phyloP scores from a whole-genome alignment of 176 grass and related monocot species.

The Phoenix roebelenii region DNA sequence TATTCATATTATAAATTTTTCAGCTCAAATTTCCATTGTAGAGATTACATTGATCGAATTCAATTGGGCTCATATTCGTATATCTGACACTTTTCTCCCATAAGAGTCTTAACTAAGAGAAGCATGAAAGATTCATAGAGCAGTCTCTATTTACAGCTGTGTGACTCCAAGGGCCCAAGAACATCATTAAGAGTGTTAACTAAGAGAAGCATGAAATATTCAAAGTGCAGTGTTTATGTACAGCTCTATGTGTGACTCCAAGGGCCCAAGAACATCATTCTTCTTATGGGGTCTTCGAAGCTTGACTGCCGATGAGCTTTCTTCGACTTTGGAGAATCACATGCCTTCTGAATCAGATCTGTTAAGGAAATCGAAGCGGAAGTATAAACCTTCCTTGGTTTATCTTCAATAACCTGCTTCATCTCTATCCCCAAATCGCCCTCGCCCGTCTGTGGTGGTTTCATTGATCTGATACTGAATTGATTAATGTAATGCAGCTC shows the following conservation, averaged over 20 bases:
- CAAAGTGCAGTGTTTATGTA: too few species aligned
- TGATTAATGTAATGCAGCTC: too few species aligned
- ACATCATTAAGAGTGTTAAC: conserved; percentile 35
- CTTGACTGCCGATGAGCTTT: conserved; percentile 16
- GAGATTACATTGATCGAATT: too few species aligned
- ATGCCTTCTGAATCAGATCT: conserved; percentile 15
- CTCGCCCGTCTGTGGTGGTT: conserved; percentile 45
- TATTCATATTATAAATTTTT: too few species aligned
- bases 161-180: conserved; percentile 89
- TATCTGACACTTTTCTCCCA: too few species aligned
- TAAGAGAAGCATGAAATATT: not conserved
- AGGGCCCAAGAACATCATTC: conserved; percentile 94
- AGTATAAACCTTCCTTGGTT: conserved; percentile 40
- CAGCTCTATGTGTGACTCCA: conserved; percentile 76
- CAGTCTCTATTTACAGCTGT: conserved; percentile 7
- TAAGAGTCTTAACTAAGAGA: not conserved
- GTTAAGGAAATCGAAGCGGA: not conserved
- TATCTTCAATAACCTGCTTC: conserved; percentile 76
- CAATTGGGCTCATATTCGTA: too few species aligned
- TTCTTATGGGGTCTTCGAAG: conserved; percentile 68
- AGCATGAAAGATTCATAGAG: not conserved
- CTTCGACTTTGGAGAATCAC: not conserved
- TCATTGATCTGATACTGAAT: conserved; percentile 29
- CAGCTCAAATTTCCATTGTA: too few species aligned
- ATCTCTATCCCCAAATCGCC: conserved; percentile 62